Conservation (phyloP, 148 eudicot genomes). For the Vaccinium myrtillus region DNA sequence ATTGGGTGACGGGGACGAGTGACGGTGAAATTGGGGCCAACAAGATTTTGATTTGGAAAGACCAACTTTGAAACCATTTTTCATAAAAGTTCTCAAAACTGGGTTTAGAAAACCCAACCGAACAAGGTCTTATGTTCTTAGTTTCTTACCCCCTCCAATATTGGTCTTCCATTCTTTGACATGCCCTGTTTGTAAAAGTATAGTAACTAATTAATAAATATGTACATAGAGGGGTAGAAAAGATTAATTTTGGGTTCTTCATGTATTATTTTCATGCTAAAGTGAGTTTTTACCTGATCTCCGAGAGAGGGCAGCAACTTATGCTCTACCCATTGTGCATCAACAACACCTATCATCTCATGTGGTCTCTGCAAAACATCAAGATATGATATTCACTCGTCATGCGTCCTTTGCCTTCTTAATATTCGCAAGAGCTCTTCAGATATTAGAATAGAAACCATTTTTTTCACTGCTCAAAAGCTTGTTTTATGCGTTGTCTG, state of each 20-base stretch:
- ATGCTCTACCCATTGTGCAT: slow-evolving; percentile 10
- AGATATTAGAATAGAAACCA: too few species aligned
- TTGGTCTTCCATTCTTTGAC: neutral
- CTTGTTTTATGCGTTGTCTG: too few species aligned
- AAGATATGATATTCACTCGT: neutral
- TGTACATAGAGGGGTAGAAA: neutral
- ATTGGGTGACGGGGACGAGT: too few species aligned
- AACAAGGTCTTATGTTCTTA: too few species aligned
- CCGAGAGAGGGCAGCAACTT: slow-evolving; percentile 22
- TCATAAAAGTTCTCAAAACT: too few species aligned
- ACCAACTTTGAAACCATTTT: too few species aligned
- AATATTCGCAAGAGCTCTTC: too few species aligned
- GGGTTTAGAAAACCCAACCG: too few species aligned
- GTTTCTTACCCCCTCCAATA: slow-evolving; percentile 1
- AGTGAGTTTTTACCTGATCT: slow-evolving; percentile 13
- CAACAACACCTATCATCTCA: neutral
- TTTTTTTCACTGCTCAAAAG: too few species aligned
- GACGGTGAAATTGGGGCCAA: too few species aligned
- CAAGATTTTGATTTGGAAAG: too few species aligned
- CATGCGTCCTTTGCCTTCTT: too few species aligned
- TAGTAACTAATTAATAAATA: neutral
- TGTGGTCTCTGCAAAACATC: slow-evolving; percentile 19
- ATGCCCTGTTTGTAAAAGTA: neutral
- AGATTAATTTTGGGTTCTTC: neutral
- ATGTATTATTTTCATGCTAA: neutral